These are phyloP conservation scores for Vanderwaltozyma polyspora DNA, from an alignment of 805 yeast species.

Conservation along the genomic window DNA sequence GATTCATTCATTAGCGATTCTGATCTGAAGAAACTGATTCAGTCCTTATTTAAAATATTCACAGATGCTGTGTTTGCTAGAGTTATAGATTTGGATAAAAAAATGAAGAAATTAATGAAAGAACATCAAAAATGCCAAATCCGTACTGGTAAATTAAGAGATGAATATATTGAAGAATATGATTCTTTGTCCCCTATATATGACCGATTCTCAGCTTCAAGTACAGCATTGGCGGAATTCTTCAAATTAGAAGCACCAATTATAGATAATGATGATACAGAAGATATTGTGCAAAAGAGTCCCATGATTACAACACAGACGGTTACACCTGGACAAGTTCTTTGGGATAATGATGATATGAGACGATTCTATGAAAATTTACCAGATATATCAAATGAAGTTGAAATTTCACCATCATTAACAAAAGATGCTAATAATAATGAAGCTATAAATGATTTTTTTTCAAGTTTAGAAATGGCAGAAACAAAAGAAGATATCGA, in stretches of 20 bases:
- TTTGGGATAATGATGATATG: slow-evolving; percentile 63
- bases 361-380: slow-evolving; percentile 50
- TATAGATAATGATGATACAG: slow-evolving; percentile 20
- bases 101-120: slow-evolving; percentile 27
- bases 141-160: slow-evolving; percentile 49
- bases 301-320: slow-evolving; percentile 19
- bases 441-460: slow-evolving; percentile 33
- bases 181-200: slow-evolving; percentile 27
- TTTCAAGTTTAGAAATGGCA: slow-evolving; percentile 33
- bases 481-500: slow-evolving; percentile 41
- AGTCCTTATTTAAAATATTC: slow-evolving; percentile 33
- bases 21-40: slow-evolving; percentile 20
- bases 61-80: slow-evolving; percentile 32
- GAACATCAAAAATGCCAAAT: slow-evolving; percentile 46
- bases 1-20: slow-evolving; percentile 21
- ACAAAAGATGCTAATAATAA: slow-evolving; percentile 21
- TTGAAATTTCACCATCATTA: slow-evolving; percentile 15
- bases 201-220: slow-evolving; percentile 34
- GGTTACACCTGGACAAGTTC: slow-evolving; percentile 12
- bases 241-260: slow-evolving; percentile 32
- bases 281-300: slow-evolving; percentile 15
- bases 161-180: slow-evolving; percentile 29
- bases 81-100: slow-evolving; percentile 29
- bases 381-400: slow-evolving; percentile 32
- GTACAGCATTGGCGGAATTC: slow-evolving; percentile 34